Evolutionary conservation across 768 basidiomycete species (phyloP).

Genomic region (Boletus insuetus): DNA sequence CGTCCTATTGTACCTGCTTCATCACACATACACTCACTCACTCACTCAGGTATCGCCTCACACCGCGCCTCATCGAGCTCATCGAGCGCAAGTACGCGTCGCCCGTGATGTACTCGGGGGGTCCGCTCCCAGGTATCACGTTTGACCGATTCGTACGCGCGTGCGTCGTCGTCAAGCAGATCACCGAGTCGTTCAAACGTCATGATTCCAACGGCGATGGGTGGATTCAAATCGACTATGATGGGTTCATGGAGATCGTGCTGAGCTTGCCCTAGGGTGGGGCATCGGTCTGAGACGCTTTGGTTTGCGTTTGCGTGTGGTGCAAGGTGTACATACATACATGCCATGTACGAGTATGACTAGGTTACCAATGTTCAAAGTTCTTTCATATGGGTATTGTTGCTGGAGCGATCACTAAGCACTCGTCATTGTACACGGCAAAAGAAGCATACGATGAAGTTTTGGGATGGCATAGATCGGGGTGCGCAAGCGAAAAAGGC

Average conservation of each 20-base stretch:
- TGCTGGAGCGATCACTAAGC: too few species aligned
- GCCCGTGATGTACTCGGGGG: slow-evolving; percentile 32
- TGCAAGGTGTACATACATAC: not conserved
- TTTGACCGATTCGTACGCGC: slow-evolving; percentile 88
- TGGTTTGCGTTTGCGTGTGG: too few species aligned
- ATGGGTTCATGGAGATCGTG: slow-evolving; percentile 52
- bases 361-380: not conserved
- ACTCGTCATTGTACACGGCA: not conserved
- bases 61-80: slow-evolving; percentile 60
- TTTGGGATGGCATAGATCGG: not conserved
- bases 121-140: slow-evolving; percentile 57
- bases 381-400: not conserved
- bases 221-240: slow-evolving; percentile 53
- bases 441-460: not conserved
- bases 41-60: slow-evolving; percentile 55
- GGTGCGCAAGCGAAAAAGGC: not conserved
- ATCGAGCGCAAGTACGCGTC: slow-evolving; percentile 76
- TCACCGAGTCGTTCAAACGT: slow-evolving; percentile 66
- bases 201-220: slow-evolving; percentile 63
- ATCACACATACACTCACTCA: too few species aligned
- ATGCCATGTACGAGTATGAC: slow-evolving; percentile 8
- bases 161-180: slow-evolving; percentile 78
- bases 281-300: too few species aligned
- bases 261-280: slow-evolving; percentile 35
- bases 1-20: not conserved